Base-by-base conservation (phyloP, 2,329 filamentous ascomycete species). In the Pseudogymnoascus sp. region DNA sequence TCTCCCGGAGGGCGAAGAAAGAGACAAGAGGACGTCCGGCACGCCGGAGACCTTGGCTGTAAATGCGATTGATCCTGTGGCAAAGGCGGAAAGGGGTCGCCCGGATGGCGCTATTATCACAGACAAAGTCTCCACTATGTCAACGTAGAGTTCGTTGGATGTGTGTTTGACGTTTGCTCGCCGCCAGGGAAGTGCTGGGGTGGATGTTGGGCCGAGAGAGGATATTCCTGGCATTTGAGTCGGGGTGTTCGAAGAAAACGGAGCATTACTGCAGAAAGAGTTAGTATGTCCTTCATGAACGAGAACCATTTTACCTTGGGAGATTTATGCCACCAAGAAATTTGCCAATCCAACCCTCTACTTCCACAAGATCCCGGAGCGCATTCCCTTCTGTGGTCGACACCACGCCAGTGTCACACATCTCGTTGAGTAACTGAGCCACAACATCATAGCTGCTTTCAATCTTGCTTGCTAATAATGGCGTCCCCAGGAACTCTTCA, bases 121-220 rank as follows among this genome's bases (percentile, higher is more conserved):
- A 1, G 87, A 85, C 0, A 99, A 80, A 1, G 90, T 91, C 77
- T 99, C 94, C 65, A 99, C 86, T 10, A 99, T 86, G 73, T 99
- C 94, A 63, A 96, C 93, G 73, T 97, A 97, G 68, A 99, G 81
- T 75, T 99, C 94, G 75, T 97, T 99, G 62, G 90, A 96, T 3
- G 93, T 97, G 74, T 99, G 94, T 13, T 92, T 84, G 61, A 99
- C 94, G 70, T 96, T 96, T 39, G 91, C 86, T 64, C 92, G 83
- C 65, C 94, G 85, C 94, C 94, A 99, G 1, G 92, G 92, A 41
- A 97, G 70, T 6, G 84, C 80, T 0, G 83, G 80, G 0, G 78
- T 78, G 67, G 79, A 82, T 13, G 79, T 73, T 25, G 66, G 55
- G n/a, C 70, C 70, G 12, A 68, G 58, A 21, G 70, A 73, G 12